These are phyloP conservation scores for Circinella minor DNA, from an alignment of 371 early-diverging fungal genomes.

Conservation along the genomic window DNA sequence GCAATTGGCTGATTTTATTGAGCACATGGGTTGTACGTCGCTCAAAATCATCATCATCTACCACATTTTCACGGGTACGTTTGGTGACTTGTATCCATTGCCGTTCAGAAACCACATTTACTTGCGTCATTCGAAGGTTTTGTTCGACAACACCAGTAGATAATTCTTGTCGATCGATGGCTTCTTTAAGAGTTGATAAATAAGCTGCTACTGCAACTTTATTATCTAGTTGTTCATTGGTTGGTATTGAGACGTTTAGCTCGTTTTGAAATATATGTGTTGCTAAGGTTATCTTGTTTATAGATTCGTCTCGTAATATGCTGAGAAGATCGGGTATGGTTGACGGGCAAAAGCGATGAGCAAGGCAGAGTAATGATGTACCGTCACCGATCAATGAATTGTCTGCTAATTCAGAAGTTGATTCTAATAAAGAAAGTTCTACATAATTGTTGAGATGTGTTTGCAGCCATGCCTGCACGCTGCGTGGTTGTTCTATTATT, in stretches of 20 bases:
- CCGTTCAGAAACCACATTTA: conserved; percentile 7
- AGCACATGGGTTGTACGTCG: conserved; percentile 20
- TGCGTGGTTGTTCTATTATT: conserved; percentile 17
- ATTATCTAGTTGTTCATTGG: neutral
- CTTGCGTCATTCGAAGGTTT: conserved; percentile 12
- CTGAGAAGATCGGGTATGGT: conserved; percentile 28
- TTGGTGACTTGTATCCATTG: conserved; percentile 14
- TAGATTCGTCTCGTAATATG: conserved; percentile 14
- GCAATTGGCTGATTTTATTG: conserved; percentile 20
- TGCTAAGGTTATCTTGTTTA: conserved; percentile 12
- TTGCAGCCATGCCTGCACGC: conserved; percentile 52
- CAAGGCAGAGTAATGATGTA: conserved; percentile 31
- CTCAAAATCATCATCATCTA: conserved; percentile 25
- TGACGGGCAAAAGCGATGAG: conserved; percentile 41
- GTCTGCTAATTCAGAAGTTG: conserved; percentile 14
- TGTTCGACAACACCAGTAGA: neutral
- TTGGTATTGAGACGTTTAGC: conserved; percentile 11
- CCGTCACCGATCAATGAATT: conserved; percentile 22
- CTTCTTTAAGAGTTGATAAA: conserved; percentile 11
- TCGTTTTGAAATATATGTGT: conserved; percentile 18
- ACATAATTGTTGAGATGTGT: conserved; percentile 34
- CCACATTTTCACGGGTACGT: conserved; percentile 18
- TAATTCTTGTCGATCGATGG: conserved; percentile 8
- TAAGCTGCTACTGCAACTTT: conserved; percentile 11
- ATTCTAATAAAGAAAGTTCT: conserved; percentile 28